Conservation (phyloP, 768 basidiomycete species). For the Hemileccinum impolitum region DNA sequence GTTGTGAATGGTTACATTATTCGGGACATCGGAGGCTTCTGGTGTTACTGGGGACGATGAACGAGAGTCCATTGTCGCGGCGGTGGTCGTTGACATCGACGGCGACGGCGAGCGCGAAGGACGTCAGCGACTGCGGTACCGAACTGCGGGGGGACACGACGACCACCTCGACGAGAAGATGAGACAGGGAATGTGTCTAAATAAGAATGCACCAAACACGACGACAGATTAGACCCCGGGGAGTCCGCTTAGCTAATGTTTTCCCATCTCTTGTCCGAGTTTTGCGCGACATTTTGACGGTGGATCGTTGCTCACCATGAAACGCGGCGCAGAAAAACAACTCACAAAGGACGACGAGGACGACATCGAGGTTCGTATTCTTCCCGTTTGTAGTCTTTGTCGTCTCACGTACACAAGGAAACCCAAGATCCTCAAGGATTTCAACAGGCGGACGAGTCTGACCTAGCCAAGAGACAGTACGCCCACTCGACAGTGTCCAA, state of each 20-base stretch:
- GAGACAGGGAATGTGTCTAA: too few relatives aligned
- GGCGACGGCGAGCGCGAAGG: constrained; percentile 8
- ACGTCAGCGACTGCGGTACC: constrained; percentile 3
- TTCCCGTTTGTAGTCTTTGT: background rate
- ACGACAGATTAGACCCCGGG: too few relatives aligned
- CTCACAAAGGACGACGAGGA: constrained; percentile 55
- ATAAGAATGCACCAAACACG: too few relatives aligned
- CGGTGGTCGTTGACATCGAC: constrained; percentile 58
- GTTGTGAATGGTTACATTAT: constrained; percentile 48
- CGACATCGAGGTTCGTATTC: constrained; percentile 28
- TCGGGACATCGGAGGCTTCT: constrained; percentile 54
- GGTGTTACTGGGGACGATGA: constrained; percentile 73
- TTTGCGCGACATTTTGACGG: background rate
- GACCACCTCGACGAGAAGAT: too few relatives aligned
- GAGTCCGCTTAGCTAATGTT: constrained; percentile 20
- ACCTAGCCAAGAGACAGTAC: constrained; percentile 56
- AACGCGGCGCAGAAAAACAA: constrained; percentile 73
- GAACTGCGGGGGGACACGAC: background rate
- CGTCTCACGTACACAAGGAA: constrained; percentile 36
- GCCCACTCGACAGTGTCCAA: constrained; percentile 19
- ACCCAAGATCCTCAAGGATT: constrained; percentile 42
- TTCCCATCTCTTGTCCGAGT: constrained; percentile 9
- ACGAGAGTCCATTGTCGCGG: constrained; percentile 52
- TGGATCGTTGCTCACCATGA: constrained; percentile 44
- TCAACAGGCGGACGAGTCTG: constrained; percentile 56